A percentile compares a stretch with the other conserved stretches of the same genome.
Evolutionary conservation across 768 basidiomycete species (phyloP).

Genomic region (Tephrocybe rancida): DNA sequence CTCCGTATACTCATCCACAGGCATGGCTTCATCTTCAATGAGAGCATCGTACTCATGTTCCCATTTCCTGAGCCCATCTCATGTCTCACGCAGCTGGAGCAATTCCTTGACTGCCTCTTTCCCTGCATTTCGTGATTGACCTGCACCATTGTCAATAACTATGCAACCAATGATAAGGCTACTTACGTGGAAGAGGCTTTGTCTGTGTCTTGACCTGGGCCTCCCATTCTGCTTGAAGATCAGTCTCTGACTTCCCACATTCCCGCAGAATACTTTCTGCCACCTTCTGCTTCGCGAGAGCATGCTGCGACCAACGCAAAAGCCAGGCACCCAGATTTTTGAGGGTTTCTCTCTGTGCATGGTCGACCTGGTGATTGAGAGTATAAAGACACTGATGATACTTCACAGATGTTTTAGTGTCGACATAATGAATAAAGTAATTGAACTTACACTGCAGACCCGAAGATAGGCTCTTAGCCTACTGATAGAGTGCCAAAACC

Average conservation of each 20-base stretch:
- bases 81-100: too few species aligned
- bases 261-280: background rate
- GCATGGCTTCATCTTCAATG: background rate
- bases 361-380: too few species aligned
- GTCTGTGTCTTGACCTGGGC: too few species aligned
- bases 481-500: too few species aligned
- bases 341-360: background rate
- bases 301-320: background rate
- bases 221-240: constrained; percentile 1
- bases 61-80: constrained; percentile 11
- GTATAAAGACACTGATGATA: too few species aligned
- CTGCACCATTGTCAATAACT: background rate
- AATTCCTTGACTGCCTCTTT: too few species aligned
- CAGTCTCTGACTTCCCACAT: background rate
- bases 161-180: too few species aligned
- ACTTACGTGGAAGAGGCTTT: too few species aligned
- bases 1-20: background rate
- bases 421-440: too few species aligned
- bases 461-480: too few species aligned
- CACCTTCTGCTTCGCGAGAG: background rate
- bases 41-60: background rate
- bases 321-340: background rate
- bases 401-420: too few species aligned
- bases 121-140: constrained; percentile 7
- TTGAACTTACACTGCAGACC: too few species aligned